Conservation (phyloP, 495 filamentous ascomycete species). For the Darksidea phi region DNA sequence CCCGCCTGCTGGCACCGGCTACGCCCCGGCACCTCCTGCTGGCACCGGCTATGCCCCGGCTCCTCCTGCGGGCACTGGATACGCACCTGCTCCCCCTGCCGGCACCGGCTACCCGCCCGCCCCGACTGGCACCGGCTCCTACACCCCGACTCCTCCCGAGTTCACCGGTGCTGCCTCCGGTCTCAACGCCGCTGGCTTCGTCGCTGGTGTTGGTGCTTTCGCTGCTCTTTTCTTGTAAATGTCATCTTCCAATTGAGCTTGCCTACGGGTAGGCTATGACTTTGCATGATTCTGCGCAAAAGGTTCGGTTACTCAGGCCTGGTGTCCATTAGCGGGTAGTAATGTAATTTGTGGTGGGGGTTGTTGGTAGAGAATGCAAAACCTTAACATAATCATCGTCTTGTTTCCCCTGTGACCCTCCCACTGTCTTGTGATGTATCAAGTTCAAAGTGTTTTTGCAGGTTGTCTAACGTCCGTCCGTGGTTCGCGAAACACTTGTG, state of each 20-base stretch:
- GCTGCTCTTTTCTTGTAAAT: constrained; percentile 37
- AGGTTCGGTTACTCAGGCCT: constrained; percentile 7
- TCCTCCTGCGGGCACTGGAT: constrained; percentile 26
- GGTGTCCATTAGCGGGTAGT: constrained; percentile 18
- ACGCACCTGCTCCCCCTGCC: constrained; percentile 6
- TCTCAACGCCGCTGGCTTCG: constrained; percentile 27
- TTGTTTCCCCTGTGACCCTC: too few species aligned
- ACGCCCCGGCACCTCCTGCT: too few species aligned
- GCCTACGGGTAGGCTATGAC: constrained; percentile 29
- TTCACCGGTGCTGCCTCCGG: constrained; percentile 33
- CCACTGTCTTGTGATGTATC: too few species aligned
- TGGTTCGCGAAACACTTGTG: too few species aligned
- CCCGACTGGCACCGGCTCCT: background rate
- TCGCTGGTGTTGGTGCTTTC: constrained; percentile 35
- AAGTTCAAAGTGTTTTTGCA: too few species aligned
- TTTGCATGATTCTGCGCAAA: constrained; percentile 29
- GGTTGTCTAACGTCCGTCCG: too few species aligned
- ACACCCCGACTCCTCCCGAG: constrained; percentile 22
- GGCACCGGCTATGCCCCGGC: background rate
- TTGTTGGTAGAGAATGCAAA: background rate
- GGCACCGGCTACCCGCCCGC: constrained; percentile 13
- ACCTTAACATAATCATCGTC: too few species aligned
- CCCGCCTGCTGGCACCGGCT: too few species aligned
- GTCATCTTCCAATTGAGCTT: constrained; percentile 33
- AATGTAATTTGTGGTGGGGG: constrained; percentile 26